Evolutionary conservation across 2,329 filamentous ascomycete species (phyloP).

Genomic region (Trichophaea hybrida): DNA sequence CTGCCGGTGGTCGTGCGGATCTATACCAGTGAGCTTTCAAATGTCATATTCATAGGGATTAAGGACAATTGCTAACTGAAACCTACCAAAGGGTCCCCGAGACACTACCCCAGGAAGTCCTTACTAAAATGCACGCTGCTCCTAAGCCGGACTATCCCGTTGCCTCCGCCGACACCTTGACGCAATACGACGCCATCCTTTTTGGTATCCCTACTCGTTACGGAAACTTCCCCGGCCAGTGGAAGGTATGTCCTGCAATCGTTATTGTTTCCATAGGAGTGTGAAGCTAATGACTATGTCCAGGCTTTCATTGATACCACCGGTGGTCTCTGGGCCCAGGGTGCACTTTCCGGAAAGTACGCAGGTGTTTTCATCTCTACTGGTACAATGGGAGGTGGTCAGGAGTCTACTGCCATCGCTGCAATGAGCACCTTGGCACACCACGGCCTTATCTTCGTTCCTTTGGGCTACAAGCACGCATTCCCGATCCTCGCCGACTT

Average conservation of each 20-base stretch:
- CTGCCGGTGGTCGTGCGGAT: slow-evolving; percentile 67
- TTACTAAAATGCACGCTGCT: slow-evolving; percentile 82
- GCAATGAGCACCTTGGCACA: slow-evolving; percentile 76
- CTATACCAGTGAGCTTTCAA: slow-evolving; percentile 54
- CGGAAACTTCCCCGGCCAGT: slow-evolving; percentile 94
- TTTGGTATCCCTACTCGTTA: slow-evolving; percentile 91
- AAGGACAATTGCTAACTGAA: slow-evolving; percentile 1
- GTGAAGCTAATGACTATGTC: slow-evolving; percentile 22
- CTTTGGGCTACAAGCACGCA: slow-evolving; percentile 73
- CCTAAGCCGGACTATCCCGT: slow-evolving; percentile 56
- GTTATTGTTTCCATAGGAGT: neutral
- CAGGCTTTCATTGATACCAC: slow-evolving; percentile 72
- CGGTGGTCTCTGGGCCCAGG: slow-evolving; percentile 66
- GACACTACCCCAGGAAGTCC: slow-evolving; percentile 71
- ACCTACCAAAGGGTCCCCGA: slow-evolving; percentile 50
- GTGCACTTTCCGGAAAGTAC: slow-evolving; percentile 69
- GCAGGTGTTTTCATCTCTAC: slow-evolving; percentile 84
- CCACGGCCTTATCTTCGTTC: slow-evolving; percentile 95
- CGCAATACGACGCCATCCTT: slow-evolving; percentile 70
- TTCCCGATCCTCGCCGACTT: slow-evolving; percentile 59
- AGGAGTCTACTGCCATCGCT: slow-evolving; percentile 73
- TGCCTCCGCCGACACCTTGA: slow-evolving; percentile 43
- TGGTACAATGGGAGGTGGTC: slow-evolving; percentile 71
- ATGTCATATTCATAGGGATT: neutral
- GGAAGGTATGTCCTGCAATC: slow-evolving; percentile 43